A percentile compares a stretch with the other conserved stretches of the same genome.
Conservation (phyloP, 495 filamentous ascomycete genomes). For the Aspergillus cristatus region DNA sequence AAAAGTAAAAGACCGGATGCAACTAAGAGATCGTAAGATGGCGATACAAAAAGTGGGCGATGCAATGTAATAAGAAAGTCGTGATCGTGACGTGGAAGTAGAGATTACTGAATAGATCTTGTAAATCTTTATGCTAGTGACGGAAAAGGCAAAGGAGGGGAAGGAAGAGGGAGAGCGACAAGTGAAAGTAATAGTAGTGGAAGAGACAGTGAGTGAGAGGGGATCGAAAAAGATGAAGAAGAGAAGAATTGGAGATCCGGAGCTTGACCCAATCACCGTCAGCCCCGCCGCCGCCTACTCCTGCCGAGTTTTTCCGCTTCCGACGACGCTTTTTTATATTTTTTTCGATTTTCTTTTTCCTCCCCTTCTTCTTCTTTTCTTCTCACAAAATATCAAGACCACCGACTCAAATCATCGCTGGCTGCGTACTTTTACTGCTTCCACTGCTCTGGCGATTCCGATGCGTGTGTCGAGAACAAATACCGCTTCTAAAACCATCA, state of each 20-base stretch:
- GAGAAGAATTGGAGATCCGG: neutral
- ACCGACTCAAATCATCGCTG: constrained; percentile 92
- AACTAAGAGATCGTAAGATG: no score
- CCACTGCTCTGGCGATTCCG: constrained; percentile 78
- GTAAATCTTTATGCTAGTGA: no score
- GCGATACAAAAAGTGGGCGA: no score
- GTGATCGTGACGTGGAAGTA: no score
- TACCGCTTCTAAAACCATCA: constrained; percentile 97
- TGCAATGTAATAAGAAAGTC: no score
- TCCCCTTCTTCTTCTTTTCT: constrained; percentile 13
- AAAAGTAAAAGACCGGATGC: no score
- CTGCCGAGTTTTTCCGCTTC: constrained; percentile 28
- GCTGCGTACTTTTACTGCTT: constrained; percentile 37
- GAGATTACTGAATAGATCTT: no score
- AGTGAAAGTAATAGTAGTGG: no score
- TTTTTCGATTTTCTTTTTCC: constrained; percentile 13
- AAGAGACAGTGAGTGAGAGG: no score
- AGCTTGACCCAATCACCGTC: constrained; percentile 25
- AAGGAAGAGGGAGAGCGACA: no score
- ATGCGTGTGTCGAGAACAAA: constrained; percentile 78
- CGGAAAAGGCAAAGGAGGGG: no score
- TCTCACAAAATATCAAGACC: constrained; percentile 56
- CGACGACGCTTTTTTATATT: constrained; percentile 8
- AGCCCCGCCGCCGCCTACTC: constrained; percentile 25
- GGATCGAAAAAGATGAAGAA: constrained; percentile 16